Percentiles rank a stretch among this genome's conserved stretches.
Conservation (phyloP, 495 filamentous ascomycete genomes). For the Polyplosphaeria fusca region DNA sequence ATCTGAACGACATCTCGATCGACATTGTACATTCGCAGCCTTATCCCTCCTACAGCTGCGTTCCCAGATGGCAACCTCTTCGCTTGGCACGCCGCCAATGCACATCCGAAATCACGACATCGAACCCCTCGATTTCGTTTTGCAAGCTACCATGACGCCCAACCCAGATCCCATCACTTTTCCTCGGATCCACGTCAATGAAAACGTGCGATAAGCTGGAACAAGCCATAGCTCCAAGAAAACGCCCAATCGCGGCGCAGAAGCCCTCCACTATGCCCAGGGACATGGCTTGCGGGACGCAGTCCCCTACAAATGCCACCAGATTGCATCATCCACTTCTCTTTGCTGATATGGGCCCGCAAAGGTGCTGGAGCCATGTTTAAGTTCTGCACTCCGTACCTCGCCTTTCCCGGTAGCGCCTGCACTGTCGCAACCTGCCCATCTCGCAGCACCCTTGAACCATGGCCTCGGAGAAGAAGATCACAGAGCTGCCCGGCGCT, state of each 20-base stretch:
- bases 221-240: background rate
- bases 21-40: no score
- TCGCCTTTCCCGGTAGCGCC: no score
- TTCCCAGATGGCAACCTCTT: background rate
- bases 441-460: background rate
- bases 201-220: slow-evolving; percentile 1
- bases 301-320: background rate
- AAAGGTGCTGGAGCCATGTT: background rate
- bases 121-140: slow-evolving; percentile 13
- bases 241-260: background rate
- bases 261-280: background rate
- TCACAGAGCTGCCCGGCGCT: background rate
- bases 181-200: background rate
- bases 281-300: background rate
- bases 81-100: background rate
- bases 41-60: background rate
- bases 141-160: background rate
- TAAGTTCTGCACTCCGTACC: background rate
- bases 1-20: no score
- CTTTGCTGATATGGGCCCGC: background rate
- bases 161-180: background rate
- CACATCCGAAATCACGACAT: slow-evolving; percentile 30
- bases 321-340: background rate
- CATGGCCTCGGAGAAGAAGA: slow-evolving; percentile 21
- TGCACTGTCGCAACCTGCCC: background rate